Evolutionary conservation across 768 basidiomycete genomes (phyloP), one percentile per base, ranked within the genome.

Genomic region (Mycena rosella): DNA sequence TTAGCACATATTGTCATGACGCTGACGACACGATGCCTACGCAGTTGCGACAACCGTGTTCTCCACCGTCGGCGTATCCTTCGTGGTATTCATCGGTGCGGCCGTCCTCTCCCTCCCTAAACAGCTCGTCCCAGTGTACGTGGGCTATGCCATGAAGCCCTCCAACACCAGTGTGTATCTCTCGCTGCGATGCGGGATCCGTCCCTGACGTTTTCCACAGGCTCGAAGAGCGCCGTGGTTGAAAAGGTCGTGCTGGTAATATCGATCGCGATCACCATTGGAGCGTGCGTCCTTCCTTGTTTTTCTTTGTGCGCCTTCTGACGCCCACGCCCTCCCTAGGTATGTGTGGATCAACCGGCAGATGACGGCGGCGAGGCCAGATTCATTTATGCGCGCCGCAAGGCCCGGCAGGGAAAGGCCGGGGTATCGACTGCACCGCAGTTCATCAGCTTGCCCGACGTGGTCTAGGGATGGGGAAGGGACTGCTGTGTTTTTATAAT

Each of bases 11-110:
- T 24, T 5, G 24, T 2, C n/a, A 11, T 24, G 24, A 24, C 14
- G 22, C 42, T 55, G 24, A 56, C 27, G 22, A 4, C 7, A 10
- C 20, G 14, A 15, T 22, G 20, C 53, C 47, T n/a, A 55, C n/a
- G n/a, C 73, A 95, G 93, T 96, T 75, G 94, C 94, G 0, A 96
- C 95, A 3, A 91, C 91, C 40, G 85, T 96, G 7, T 96, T 96
- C 75, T 88, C 95, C 4, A 90, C 95, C 5, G 96, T 94, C 74
- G 96, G 96, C 42, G 93, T 97, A 88, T 82, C 84, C 59, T 90
- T 96, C 69, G 78, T 88, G 72, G 82, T 89, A 26, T 98, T 83
- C 22, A 67, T 85, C 34, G 81, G 71, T 8, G 63, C 83, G 20
- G 78, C 81, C 17, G 73, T 79, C 68, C 80, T 96, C 20, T 94